phyloP scores from a whole-genome alignment of 495 filamentous ascomycete genomes.

The Bryoglossum gracile region DNA sequence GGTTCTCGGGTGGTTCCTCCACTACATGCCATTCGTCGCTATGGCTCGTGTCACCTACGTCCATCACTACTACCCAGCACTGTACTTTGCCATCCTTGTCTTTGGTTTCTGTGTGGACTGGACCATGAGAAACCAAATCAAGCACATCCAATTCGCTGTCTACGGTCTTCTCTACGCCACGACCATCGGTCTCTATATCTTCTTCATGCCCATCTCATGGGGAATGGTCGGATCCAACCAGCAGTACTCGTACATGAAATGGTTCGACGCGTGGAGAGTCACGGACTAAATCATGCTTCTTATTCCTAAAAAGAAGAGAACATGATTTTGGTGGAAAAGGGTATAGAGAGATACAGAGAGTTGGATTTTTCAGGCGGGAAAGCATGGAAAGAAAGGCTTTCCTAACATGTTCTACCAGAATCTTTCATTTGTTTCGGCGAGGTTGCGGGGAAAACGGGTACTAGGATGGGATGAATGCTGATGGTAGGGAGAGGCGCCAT shows the following conservation, averaged over 20 bases:
- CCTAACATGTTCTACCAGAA: conserved; percentile 1
- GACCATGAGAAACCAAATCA: conserved; percentile 55
- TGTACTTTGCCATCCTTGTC: conserved; percentile 91
- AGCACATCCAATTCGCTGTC: conserved; percentile 50
- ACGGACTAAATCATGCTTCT: conserved; percentile 39
- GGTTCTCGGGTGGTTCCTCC: conserved; percentile 86
- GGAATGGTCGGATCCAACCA: conserved; percentile 82
- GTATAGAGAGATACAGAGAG: not conserved
- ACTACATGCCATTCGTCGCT: conserved; percentile 90
- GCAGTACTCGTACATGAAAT: conserved; percentile 88
- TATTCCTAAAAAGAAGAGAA: not conserved
- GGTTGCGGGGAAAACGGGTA: conserved; percentile 5
- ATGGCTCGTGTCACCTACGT: conserved; percentile 99
- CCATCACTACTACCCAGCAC: conserved; percentile 98
- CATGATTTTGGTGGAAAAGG: not conserved
- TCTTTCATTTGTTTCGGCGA: conserved; percentile 14
- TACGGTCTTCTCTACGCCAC: conserved; percentile 65
- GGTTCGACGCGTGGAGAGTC: conserved; percentile 67
- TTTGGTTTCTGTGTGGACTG: conserved; percentile 88
- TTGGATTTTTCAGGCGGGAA: conserved; percentile 1
- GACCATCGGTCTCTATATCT: conserved; percentile 71
- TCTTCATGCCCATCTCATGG: conserved; percentile 93
- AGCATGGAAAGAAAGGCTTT: conserved; percentile 1
- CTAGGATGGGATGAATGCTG: conserved; percentile 1
- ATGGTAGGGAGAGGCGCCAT: conserved; percentile 12